Conservation (phyloP, 2,329 filamentous ascomycete genomes). For the Parafenestella ontariensis region DNA sequence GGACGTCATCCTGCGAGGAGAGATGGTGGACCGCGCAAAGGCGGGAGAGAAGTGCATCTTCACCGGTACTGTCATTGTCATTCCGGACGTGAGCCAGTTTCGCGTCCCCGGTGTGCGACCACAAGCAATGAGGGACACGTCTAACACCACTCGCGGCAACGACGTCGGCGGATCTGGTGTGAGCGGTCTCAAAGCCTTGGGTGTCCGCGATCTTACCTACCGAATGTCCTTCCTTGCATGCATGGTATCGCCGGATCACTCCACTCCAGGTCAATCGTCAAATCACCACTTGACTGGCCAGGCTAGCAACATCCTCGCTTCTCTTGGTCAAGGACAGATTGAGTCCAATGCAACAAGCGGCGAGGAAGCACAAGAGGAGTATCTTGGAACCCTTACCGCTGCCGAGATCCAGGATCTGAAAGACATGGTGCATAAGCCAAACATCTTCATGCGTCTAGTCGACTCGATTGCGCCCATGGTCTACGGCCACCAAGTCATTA, state of each 20-base stretch:
- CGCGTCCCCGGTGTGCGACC: slow-evolving; percentile 85
- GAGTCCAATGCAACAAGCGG: slow-evolving; percentile 70
- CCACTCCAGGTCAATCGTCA: slow-evolving; percentile 76
- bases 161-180: slow-evolving; percentile 87
- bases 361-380: slow-evolving; percentile 86
- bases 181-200: slow-evolving; percentile 86
- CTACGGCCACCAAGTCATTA: slow-evolving; percentile 96
- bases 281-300: slow-evolving; percentile 74
- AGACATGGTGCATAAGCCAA: slow-evolving; percentile 91
- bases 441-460: slow-evolving; percentile 92
- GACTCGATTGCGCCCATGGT: slow-evolving; percentile 96
- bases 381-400: slow-evolving; percentile 83
- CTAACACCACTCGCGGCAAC: slow-evolving; percentile 72
- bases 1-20: slow-evolving; percentile 93
- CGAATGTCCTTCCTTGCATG: slow-evolving; percentile 95
- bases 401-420: slow-evolving; percentile 91
- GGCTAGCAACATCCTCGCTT: slow-evolving; percentile 82
- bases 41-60: slow-evolving; percentile 99
- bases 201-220: slow-evolving; percentile 94
- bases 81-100: slow-evolving; percentile 95
- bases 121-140: slow-evolving; percentile 83
- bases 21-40: slow-evolving; percentile 97
- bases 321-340: slow-evolving; percentile 75
- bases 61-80: slow-evolving; percentile 92
- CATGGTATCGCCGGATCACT: slow-evolving; percentile 91